These are phyloP conservation scores for Hericium rajendrae DNA, from an alignment of 768 basidiomycete species.

Conservation along the genomic window DNA sequence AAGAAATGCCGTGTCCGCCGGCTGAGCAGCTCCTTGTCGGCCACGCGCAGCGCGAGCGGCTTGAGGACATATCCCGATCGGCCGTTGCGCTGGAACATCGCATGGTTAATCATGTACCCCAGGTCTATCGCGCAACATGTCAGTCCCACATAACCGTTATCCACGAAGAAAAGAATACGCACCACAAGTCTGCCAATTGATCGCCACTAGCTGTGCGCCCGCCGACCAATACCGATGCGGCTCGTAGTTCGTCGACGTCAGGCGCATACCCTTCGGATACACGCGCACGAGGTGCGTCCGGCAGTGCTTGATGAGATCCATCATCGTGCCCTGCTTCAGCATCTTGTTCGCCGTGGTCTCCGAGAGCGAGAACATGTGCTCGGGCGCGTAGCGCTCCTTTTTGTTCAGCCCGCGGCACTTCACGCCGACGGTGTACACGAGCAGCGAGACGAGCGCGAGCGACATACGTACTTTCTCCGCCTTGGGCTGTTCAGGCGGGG, in stretches of 20 bases:
- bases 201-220: constrained; percentile 82
- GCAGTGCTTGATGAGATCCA: constrained; percentile 78
- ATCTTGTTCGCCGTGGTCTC: constrained; percentile 75
- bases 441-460: constrained; percentile 53
- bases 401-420: constrained; percentile 89
- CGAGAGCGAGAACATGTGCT: constrained; percentile 90
- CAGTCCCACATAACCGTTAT: background rate
- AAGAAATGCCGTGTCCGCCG: constrained; percentile 50
- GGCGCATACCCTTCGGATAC: constrained; percentile 77
- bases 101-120: constrained; percentile 86
- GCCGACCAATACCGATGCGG: constrained; percentile 87
- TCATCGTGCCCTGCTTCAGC: constrained; percentile 48
- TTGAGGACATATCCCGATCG: constrained; percentile 85
- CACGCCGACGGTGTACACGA: constrained; percentile 93
- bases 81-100: constrained; percentile 93
- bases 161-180: constrained; percentile 18
- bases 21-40: constrained; percentile 47
- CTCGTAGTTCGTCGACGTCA: constrained; percentile 80
- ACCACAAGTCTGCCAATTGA: constrained; percentile 99
- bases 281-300: constrained; percentile 73
- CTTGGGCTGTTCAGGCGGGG: constrained; percentile 5
- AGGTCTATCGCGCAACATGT: constrained; percentile 43
- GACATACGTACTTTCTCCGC: constrained; percentile 62
- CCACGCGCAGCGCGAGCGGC: constrained; percentile 62
- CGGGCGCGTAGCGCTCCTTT: constrained; percentile 73